These are phyloP conservation scores for Globisporangium uncinulatum DNA, from an alignment of 352 stramenopile species.

Conservation along the genomic window DNA sequence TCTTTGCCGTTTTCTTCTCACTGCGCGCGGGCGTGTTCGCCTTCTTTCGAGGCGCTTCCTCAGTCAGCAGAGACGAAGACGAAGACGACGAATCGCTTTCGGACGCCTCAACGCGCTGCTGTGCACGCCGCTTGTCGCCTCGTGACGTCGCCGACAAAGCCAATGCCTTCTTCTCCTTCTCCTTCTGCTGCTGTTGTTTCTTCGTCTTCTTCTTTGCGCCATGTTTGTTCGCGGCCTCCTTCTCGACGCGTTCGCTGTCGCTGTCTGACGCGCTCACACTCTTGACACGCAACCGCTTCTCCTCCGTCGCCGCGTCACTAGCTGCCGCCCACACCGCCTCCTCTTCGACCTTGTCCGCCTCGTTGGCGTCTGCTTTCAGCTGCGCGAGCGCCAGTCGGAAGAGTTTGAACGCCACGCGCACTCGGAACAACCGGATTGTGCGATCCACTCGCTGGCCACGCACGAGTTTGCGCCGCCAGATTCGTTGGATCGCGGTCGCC, in stretches of 20 bases:
- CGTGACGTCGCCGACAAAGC: background rate
- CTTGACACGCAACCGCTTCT: constrained; percentile 6
- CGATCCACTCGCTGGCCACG: constrained; percentile 14
- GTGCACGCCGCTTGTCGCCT: constrained; percentile 1
- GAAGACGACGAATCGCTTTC: background rate
- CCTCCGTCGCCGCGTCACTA: background rate
- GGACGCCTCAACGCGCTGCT: background rate
- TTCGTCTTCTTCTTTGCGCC: background rate
- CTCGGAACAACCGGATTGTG: constrained; percentile 26
- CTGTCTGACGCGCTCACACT: constrained; percentile 6
- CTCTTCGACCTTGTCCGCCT: background rate
- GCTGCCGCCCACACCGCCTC: too few relatives aligned
- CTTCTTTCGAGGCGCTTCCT: background rate
- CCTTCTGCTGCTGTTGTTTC: background rate
- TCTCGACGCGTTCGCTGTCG: constrained; percentile 6
- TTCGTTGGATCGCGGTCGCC: constrained; percentile 24
- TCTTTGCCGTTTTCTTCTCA: background rate
- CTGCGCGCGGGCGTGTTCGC: background rate
- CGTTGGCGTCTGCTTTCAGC: constrained; percentile 1
- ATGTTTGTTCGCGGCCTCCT: constrained; percentile 3
- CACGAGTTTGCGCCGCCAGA: constrained; percentile 19
- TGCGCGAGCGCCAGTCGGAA: constrained; percentile 14
- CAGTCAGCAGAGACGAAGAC: background rate
- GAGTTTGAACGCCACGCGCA: constrained; percentile 26
- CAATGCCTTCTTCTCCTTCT: background rate